Evolutionary conservation across 2,329 filamentous ascomycete species (phyloP).

Genomic region (Penicillium concentricum): DNA sequence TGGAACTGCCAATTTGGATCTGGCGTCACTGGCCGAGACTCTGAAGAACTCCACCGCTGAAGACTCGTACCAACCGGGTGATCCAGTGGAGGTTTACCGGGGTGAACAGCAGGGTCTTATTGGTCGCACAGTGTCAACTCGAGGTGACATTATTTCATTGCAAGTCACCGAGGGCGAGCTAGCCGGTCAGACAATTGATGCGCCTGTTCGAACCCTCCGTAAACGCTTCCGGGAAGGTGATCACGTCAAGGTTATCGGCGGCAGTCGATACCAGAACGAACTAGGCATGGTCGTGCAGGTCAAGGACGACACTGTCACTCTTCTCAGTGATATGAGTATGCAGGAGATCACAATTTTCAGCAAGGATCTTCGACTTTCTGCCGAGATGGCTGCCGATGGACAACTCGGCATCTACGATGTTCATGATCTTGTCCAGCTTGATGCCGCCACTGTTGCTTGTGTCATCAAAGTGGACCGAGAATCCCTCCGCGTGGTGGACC

Average conservation of each 20-base stretch:
- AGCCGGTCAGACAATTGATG: constrained; percentile 80
- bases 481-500: constrained; percentile 83
- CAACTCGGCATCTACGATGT: constrained; percentile 83
- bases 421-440: constrained; percentile 90
- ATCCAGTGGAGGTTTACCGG: constrained; percentile 93
- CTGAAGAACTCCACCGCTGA: constrained; percentile 79
- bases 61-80: constrained; percentile 84
- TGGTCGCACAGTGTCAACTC: constrained; percentile 80
- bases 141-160: constrained; percentile 88
- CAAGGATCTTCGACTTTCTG: constrained; percentile 90
- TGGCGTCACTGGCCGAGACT: constrained; percentile 85
- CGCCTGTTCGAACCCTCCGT: constrained; percentile 84
- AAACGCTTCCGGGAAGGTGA: constrained; percentile 93
- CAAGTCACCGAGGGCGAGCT: constrained; percentile 80
- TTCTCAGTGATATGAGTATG: constrained; percentile 89
- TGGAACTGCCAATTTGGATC: constrained; percentile 88
- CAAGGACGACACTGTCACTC: constrained; percentile 84
- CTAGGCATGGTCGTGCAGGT: constrained; percentile 97
- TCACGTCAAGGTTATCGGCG: constrained; percentile 97
- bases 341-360: constrained; percentile 96
- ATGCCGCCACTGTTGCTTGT: constrained; percentile 86
- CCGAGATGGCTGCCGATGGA: constrained; percentile 83
- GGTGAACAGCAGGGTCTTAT: constrained; percentile 92
- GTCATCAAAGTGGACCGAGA: constrained; percentile 95
- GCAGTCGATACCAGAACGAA: constrained; percentile 90